A percentile compares a stretch with the other conserved stretches of the same genome.
Evolutionary conservation across 2,329 filamentous ascomycete genomes (phyloP).

Genomic region (Colletotrichum lini): DNA sequence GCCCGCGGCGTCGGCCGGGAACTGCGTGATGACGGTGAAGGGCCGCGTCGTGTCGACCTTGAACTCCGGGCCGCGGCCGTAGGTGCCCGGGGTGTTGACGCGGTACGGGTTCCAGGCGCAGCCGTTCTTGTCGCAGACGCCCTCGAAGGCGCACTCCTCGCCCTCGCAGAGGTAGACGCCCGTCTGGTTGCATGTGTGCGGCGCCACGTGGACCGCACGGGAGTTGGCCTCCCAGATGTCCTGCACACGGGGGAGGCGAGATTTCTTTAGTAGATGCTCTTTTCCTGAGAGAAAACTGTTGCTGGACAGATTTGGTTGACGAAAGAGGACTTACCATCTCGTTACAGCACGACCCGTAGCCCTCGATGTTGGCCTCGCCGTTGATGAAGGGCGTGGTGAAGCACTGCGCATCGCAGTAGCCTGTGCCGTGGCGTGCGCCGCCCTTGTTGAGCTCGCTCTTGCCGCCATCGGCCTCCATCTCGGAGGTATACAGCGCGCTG

Average conservation of each 20-base stretch:
- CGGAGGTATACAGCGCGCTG: slow-evolving; percentile 74
- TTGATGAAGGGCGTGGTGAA: slow-evolving; percentile 65
- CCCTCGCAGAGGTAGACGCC: slow-evolving; percentile 62
- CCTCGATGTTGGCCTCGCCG: slow-evolving; percentile 59
- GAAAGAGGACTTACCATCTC: slow-evolving; percentile 55
- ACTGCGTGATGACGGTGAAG: slow-evolving; percentile 66
- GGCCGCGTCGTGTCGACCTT: slow-evolving; percentile 55
- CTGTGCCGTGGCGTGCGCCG: slow-evolving; percentile 73
- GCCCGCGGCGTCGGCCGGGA: slow-evolving; percentile 55
- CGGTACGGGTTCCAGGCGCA: slow-evolving; percentile 61
- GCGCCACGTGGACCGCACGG: slow-evolving; percentile 59
- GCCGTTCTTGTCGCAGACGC: slow-evolving; percentile 61
- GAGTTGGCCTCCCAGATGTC: slow-evolving; percentile 71
- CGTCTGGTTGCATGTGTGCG: slow-evolving; percentile 63
- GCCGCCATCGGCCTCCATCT: slow-evolving; percentile 72
- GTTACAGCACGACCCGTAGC: slow-evolving; percentile 65
- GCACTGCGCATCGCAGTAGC: slow-evolving; percentile 76
- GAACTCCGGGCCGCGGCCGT: slow-evolving; percentile 50
- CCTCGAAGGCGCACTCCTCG: slow-evolving; percentile 54
- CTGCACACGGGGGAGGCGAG: too few species aligned
- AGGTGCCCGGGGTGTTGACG: slow-evolving; percentile 46
- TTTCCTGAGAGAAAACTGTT: not conserved
- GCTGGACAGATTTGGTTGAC: too few species aligned
- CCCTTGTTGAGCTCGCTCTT: slow-evolving; percentile 67
- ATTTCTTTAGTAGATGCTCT: not conserved